phyloP scores from a whole-genome alignment of 2,329 filamentous ascomycete species.

The Colletotrichum chlorophyti region DNA sequence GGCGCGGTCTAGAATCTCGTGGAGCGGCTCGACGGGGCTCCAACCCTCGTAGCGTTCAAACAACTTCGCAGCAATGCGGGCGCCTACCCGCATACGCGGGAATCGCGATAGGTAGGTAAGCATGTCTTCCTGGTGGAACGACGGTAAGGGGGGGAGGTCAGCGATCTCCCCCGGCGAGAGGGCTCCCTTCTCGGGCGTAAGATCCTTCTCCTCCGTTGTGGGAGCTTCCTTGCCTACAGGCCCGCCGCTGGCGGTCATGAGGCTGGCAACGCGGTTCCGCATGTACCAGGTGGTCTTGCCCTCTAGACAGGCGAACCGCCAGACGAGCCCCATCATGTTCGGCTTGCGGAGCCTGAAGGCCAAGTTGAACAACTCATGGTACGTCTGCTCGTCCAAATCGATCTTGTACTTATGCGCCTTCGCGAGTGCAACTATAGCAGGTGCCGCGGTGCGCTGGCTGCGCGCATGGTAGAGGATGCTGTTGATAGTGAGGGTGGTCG shows the following conservation, averaged over 20 bases:
- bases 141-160: background rate
- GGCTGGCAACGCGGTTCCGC: slow-evolving; percentile 33
- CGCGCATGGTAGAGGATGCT: slow-evolving; percentile 43
- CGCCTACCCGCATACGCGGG: background rate
- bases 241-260: background rate
- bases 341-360: slow-evolving; percentile 41
- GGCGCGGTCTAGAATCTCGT: slow-evolving; percentile 9
- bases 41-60: background rate
- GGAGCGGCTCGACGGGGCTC: slow-evolving; percentile 1
- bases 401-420: slow-evolving; percentile 30
- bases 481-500: slow-evolving; percentile 41
- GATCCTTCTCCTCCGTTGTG: background rate
- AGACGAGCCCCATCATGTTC: slow-evolving; percentile 39
- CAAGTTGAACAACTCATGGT: slow-evolving; percentile 45
- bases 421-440: slow-evolving; percentile 39
- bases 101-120: background rate
- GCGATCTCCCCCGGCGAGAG: background rate
- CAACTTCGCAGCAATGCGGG: background rate
- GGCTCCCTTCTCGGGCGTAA: background rate
- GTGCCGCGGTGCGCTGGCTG: slow-evolving; percentile 37
- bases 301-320: slow-evolving; percentile 39
- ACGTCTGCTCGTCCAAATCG: slow-evolving; percentile 40
- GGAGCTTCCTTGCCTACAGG: background rate
- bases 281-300: slow-evolving; percentile 35
- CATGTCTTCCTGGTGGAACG: slow-evolving; percentile 4